Conservation (phyloP, 208 protist genomes). For the Acanthamoeba culbertsoni region DNA sequence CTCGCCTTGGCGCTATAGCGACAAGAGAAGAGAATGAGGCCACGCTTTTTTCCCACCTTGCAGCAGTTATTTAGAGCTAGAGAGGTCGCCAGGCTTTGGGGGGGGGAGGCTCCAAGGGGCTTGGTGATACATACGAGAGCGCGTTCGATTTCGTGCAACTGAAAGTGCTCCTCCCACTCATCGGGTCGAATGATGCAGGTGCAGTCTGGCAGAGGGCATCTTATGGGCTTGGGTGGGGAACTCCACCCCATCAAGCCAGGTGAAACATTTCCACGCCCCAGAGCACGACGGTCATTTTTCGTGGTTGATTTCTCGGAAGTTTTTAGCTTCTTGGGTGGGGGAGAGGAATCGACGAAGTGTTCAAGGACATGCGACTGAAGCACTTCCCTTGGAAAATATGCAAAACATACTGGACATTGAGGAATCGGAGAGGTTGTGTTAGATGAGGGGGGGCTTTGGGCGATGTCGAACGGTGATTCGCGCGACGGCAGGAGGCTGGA, state of each 20-base stretch:
- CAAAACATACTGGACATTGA: neutral
- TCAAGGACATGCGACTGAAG: neutral
- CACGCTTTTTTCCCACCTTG: no score
- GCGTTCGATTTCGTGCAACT: constrained; percentile 1
- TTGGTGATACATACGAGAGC: neutral
- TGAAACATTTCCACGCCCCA: no score
- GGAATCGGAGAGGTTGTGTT: neutral
- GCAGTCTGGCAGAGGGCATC: neutral
- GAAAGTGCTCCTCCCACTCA: constrained; percentile 40
- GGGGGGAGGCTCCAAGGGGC: neutral
- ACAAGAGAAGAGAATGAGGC: no score
- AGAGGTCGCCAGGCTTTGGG: no score
- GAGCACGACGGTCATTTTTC: no score
- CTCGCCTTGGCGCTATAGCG: neutral
- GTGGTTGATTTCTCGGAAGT: neutral
- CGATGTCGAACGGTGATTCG: neutral
- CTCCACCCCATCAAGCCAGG: neutral
- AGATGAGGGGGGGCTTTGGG: no score
- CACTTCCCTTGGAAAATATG: neutral
- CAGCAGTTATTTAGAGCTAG: no score
- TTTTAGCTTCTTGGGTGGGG: neutral
- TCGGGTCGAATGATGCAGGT: neutral
- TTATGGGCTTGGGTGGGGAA: neutral
- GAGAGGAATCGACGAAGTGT: neutral
- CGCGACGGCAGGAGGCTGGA: neutral